A percentile compares a stretch with the other conserved stretches of the same genome.
Evolutionary conservation across 1,284 basidiomycete species (phyloP).

Genomic region (Naganishia sp.): DNA sequence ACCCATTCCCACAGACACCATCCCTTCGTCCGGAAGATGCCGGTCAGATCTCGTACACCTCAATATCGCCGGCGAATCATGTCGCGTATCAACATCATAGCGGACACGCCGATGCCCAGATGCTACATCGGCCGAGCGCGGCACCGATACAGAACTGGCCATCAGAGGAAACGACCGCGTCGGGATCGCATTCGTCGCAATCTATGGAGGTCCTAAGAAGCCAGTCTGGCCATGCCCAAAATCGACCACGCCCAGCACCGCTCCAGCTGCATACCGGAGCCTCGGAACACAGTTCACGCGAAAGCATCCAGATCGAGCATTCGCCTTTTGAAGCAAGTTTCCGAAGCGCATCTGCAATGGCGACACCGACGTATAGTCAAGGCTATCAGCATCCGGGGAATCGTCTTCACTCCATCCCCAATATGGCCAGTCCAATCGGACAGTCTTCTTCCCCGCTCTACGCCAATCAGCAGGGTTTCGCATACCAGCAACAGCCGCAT

Average conservation of each 20-base stretch:
- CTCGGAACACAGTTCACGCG: not conserved
- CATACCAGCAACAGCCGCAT: constrained; percentile 11
- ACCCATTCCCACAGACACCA: not conserved
- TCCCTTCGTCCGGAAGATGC: constrained; percentile 23
- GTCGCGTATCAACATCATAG: constrained; percentile 18
- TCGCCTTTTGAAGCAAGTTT: constrained; percentile 21
- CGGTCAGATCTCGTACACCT: constrained; percentile 1
- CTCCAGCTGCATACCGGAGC: constrained; percentile 8
- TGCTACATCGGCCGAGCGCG: constrained; percentile 8
- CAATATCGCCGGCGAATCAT: constrained; percentile 14
- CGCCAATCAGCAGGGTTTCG: constrained; percentile 1
- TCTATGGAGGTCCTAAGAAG: constrained; percentile 7
- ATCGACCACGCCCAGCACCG: constrained; percentile 22
- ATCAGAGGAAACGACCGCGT: not conserved
- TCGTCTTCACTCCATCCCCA: constrained; percentile 18
- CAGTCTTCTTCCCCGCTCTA: constrained; percentile 2
- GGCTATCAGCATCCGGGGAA: constrained; percentile 18
- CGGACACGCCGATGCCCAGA: constrained; percentile 1
- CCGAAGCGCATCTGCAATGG: constrained; percentile 3
- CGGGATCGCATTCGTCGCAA: constrained; percentile 5
- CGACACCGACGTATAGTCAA: constrained; percentile 9
- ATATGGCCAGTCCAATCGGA: constrained; percentile 7
- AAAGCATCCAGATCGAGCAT: constrained; percentile 6
- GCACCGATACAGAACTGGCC: constrained; percentile 12
- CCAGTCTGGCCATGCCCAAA: constrained; percentile 8